Evolutionary conservation across 2,329 filamentous ascomycete species (phyloP).

Genomic region (Mycosphaerella arachidis): DNA sequence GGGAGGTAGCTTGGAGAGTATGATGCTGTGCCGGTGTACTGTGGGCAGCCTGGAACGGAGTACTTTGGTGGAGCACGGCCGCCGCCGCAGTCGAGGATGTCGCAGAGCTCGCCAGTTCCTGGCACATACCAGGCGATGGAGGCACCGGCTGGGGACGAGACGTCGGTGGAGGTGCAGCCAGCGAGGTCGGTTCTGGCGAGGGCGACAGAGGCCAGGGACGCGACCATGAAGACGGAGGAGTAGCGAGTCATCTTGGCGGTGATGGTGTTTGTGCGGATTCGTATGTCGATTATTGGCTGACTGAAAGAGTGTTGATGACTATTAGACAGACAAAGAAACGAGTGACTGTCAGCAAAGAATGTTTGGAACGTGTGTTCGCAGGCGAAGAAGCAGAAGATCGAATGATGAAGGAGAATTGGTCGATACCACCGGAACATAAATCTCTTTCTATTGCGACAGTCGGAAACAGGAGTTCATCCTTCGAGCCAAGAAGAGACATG

Average conservation of each 20-base stretch:
- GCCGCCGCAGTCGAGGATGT: slow-evolving; percentile 62
- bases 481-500: slow-evolving; percentile 1
- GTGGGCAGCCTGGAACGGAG: slow-evolving; percentile 56
- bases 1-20: slow-evolving; percentile 51
- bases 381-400: not conserved
- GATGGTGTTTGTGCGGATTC: not conserved
- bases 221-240: slow-evolving; percentile 25
- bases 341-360: slow-evolving; percentile 2
- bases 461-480: slow-evolving; percentile 4
- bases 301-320: not conserved
- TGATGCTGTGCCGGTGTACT: slow-evolving; percentile 53
- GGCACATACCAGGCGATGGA: slow-evolving; percentile 58
- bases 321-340: not conserved
- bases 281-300: not conserved
- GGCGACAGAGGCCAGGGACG: slow-evolving; percentile 28
- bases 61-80: slow-evolving; percentile 60
- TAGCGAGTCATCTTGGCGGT: slow-evolving; percentile 8
- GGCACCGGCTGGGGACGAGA: slow-evolving; percentile 38
- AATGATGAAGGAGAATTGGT: not conserved
- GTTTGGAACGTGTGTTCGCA: not conserved
- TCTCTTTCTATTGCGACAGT: not conserved
- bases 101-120: slow-evolving; percentile 61
- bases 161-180: slow-evolving; percentile 43
- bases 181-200: slow-evolving; percentile 37
- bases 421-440: not conserved